Evolutionary conservation across 108 stramenopile genomes (phyloP).

Genomic region (Fistulifera pelliculosa): DNA sequence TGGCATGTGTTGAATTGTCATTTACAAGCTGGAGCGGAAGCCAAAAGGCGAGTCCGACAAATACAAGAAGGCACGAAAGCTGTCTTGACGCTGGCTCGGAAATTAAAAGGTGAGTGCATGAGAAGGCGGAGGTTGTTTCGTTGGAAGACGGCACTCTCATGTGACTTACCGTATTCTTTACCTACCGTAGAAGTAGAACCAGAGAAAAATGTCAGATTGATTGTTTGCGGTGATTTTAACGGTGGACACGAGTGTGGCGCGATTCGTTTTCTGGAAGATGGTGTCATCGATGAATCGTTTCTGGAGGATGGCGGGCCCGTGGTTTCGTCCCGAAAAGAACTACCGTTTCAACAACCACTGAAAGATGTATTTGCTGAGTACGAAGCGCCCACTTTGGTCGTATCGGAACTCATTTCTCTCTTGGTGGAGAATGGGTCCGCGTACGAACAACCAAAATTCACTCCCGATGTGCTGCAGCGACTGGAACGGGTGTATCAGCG

Average conservation of each 20-base stretch:
- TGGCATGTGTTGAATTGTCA: constrained; percentile 88
- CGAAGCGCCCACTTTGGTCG: constrained; percentile 71
- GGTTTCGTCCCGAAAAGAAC: constrained; percentile 43
- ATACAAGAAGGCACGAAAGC: constrained; percentile 71
- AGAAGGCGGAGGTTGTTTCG: neutral
- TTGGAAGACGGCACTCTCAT: no score
- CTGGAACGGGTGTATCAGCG: constrained; percentile 41
- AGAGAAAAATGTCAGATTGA: constrained; percentile 30
- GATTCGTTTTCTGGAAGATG: constrained; percentile 62
- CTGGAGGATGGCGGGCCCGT: constrained; percentile 73
- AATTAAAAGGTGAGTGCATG: constrained; percentile 30
- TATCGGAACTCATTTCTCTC: constrained; percentile 68
- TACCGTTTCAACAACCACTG: constrained; percentile 44
- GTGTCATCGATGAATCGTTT: constrained; percentile 55
- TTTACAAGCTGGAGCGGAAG: constrained; percentile 83
- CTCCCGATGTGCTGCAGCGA: constrained; percentile 39
- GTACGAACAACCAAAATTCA: constrained; percentile 48
- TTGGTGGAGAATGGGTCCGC: constrained; percentile 42
- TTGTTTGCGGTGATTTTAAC: constrained; percentile 89
- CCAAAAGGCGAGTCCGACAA: constrained; percentile 74
- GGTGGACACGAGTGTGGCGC: constrained; percentile 76
- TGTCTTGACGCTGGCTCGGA: constrained; percentile 59
- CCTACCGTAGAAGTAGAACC: constrained; percentile 24
- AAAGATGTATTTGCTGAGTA: constrained; percentile 29
- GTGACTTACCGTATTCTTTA: no score